A percentile compares a stretch with the other conserved stretches of the same genome.
Conservation (phyloP, 306 rosid species). For the Acacia acuminata region DNA sequence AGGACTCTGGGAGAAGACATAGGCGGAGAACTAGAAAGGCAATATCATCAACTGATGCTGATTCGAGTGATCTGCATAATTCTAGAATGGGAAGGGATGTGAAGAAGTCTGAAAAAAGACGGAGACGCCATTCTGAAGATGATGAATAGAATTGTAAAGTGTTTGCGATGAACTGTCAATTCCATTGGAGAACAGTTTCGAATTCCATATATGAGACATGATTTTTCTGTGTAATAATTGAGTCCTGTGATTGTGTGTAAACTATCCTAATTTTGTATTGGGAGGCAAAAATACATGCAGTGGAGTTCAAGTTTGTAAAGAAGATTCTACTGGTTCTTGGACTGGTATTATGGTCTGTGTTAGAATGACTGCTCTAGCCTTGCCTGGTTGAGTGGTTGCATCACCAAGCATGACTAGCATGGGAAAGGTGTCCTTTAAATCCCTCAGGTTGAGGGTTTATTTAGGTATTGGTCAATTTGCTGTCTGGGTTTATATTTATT, state of each 20-base stretch:
- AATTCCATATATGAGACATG: neutral
- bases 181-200: neutral
- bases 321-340: neutral
- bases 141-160: constrained; percentile 45
- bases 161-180: neutral
- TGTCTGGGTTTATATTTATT: neutral
- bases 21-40: constrained; percentile 61
- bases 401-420: neutral
- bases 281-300: neutral
- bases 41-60: constrained; percentile 48
- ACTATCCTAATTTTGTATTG: neutral
- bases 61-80: constrained; percentile 51
- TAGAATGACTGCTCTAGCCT: neutral
- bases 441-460: neutral
- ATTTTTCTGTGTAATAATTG: neutral
- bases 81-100: constrained; percentile 53
- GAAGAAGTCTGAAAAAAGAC: constrained; percentile 65
- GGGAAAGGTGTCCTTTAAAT: neutral
- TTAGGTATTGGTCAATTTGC: neutral
- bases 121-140: constrained; percentile 45
- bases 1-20: constrained; percentile 47
- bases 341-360: neutral
- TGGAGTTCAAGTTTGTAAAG: neutral
- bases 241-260: neutral
- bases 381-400: neutral